Base-by-base conservation (phyloP, 441 rosid genomes). In the Rhodomyrtus psidioides region DNA sequence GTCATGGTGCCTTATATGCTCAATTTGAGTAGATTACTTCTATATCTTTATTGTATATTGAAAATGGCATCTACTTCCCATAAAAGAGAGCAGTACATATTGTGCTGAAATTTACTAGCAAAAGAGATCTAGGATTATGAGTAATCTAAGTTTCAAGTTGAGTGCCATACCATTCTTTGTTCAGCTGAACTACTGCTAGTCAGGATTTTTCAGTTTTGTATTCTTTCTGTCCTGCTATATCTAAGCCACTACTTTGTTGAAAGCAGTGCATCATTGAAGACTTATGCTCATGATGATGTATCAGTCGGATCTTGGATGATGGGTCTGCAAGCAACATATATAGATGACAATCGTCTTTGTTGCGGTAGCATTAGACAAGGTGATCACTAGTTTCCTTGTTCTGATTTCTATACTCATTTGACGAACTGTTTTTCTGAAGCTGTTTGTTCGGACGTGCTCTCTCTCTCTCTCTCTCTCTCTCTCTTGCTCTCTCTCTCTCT, bases 301-400 rank as follows among this genome's bases (percentile, higher is more conserved):
- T 92, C 99, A 14, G 88, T 95, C 5, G 99, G 99, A 55, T 97
- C 99, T 83, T 97, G 99, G 99, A 95, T 97, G 98, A 94, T 97
- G 91, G 99, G 99, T 86, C 84, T 97, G 76, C 94, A 92, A 84
- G 95, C 97, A 86, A 94, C 99, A 82, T 95, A 95, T 84, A 94
- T 93, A 89, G 99, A 97, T 28, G 99, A 97, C 90, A 94, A 93
- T 89, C 94, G 94, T 76, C 91, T 97, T 83, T 97, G 99, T 90
- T 96, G 99, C 89, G 83, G 95, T 88, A 94, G 98, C 92, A 91
- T 91, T 81, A 94, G 92, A 89, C 99, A 95, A 95, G 99, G 99
- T 97, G 85, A 89, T 84, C 39, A 44, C 28, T 60, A 44, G 21
- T 49, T 49, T 15, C 39, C 26, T 9, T 58, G n/a, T 28, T 44